Percentiles rank a stretch among this genome's conserved stretches.
Evolutionary conservation across 331 rosid species (phyloP).

Genomic region (Rhamnella rubrinervis): DNA sequence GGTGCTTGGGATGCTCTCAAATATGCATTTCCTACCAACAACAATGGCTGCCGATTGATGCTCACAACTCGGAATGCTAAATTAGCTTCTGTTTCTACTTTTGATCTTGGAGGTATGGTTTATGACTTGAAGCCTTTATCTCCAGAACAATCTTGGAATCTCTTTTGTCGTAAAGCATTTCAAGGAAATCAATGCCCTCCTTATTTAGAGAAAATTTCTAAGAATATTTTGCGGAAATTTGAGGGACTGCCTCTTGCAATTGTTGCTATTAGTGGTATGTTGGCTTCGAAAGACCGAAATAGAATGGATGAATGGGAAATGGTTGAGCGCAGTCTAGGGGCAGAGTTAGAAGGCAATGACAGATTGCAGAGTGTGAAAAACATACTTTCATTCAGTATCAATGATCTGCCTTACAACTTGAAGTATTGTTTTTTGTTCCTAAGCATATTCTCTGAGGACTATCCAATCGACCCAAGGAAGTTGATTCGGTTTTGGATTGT

Average conservation of each 20-base stretch:
- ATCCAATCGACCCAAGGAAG: too few relatives aligned
- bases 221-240: constrained; percentile 9
- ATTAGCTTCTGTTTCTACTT: constrained; percentile 10
- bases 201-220: constrained; percentile 15
- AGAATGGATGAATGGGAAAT: background rate
- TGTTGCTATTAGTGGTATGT: constrained; percentile 19
- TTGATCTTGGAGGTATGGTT: background rate
- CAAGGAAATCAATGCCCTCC: constrained; percentile 8
- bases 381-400: too few relatives aligned
- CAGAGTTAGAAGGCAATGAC: too few relatives aligned
- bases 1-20: constrained; percentile 23
- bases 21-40: constrained; percentile 17
- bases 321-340: too few relatives aligned
- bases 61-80: constrained; percentile 25
- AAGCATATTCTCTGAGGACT: too few relatives aligned
- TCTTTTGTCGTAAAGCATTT: constrained; percentile 18
- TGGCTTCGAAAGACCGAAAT: constrained; percentile 15
- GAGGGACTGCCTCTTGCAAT: constrained; percentile 27
- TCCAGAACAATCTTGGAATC: constrained; percentile 20
- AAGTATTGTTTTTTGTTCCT: too few relatives aligned
- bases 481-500: too few relatives aligned
- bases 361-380: too few relatives aligned
- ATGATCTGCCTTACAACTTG: too few relatives aligned
- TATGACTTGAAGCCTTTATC: constrained; percentile 20
- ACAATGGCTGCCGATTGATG: constrained; percentile 21